These are phyloP conservation scores for Pleoardoris graminearum DNA, from an alignment of 2,329 filamentous ascomycete genomes.

Conservation along the genomic window DNA sequence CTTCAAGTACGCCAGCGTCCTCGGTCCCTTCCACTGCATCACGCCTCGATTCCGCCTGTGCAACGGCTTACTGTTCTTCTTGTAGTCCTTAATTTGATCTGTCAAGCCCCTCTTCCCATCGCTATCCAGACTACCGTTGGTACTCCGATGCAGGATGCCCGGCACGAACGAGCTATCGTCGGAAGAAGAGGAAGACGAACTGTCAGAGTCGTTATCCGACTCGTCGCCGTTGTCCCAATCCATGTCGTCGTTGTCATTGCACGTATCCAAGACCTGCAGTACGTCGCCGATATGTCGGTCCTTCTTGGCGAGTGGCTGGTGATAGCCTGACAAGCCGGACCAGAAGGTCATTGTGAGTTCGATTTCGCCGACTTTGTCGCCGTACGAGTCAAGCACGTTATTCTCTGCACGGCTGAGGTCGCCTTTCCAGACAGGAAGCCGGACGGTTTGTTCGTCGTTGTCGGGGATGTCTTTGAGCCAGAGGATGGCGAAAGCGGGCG, in stretches of 20 bases:
- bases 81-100: constrained; percentile 60
- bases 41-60: constrained; percentile 64
- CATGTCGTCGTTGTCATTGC: constrained; percentile 59
- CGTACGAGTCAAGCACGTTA: constrained; percentile 54
- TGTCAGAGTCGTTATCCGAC: neutral
- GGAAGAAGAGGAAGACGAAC: neutral
- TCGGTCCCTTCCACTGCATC: constrained; percentile 72
- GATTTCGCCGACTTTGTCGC: constrained; percentile 62
- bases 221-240: constrained; percentile 32
- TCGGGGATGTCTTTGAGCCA: constrained; percentile 73
- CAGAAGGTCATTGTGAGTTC: constrained; percentile 63
- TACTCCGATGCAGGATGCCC: constrained; percentile 28
- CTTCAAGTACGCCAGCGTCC: constrained; percentile 61
- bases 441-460: constrained; percentile 64
- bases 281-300: constrained; percentile 61
- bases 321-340: constrained; percentile 63
- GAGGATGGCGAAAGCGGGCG: constrained; percentile 64
- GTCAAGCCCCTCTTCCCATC: constrained; percentile 52
- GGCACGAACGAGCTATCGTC: constrained; percentile 21
- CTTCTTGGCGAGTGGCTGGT: constrained; percentile 59
- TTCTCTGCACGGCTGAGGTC: constrained; percentile 60
- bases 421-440: constrained; percentile 68
- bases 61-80: constrained; percentile 31
- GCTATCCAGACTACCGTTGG: constrained; percentile 28
- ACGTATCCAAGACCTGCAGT: constrained; percentile 66